Evolutionary conservation across 495 filamentous ascomycete species (phyloP).

Genomic region (Chaetomium fimeti): DNA sequence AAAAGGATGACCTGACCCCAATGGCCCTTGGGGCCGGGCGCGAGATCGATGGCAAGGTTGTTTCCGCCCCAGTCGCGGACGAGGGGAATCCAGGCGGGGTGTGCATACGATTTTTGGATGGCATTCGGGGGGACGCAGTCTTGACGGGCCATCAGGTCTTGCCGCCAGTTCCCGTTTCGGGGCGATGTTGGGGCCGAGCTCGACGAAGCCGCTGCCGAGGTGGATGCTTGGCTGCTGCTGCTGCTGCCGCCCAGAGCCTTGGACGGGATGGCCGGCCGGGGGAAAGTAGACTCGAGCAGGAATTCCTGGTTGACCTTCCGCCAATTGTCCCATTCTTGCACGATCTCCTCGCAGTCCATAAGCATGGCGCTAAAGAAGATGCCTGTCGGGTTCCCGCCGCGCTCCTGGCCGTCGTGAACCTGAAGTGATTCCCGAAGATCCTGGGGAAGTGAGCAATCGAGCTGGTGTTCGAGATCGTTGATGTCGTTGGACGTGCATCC

Average conservation of each 20-base stretch:
- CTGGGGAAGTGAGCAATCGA: conserved; percentile 90
- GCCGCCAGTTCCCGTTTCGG: conserved; percentile 71
- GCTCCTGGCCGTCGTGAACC: conserved; percentile 93
- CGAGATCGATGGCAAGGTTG: conserved; percentile 89
- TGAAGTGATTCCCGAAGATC: conserved; percentile 91
- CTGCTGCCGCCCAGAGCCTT: conserved; percentile 62
- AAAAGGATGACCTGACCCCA: conserved; percentile 98
- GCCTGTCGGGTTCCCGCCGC: conserved; percentile 85
- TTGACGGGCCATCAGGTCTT: conserved; percentile 80
- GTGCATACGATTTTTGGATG: conserved; percentile 90
- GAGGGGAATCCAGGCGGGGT: conserved; percentile 93
- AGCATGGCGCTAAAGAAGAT: conserved; percentile 93
- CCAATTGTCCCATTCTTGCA: conserved; percentile 98
- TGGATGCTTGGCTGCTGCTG: conserved; percentile 50
- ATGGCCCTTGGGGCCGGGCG: conserved; percentile 81
- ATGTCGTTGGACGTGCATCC: conserved; percentile 90
- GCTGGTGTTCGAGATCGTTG: conserved; percentile 92
- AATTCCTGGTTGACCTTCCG: conserved; percentile 87
- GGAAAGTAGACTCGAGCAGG: conserved; percentile 57
- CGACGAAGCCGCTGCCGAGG: conserved; percentile 40
- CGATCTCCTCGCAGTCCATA: conserved; percentile 96
- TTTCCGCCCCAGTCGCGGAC: conserved; percentile 98
- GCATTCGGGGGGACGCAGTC: conserved; percentile 82
- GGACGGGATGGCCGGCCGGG: conserved; percentile 56
- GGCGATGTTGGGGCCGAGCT: conserved; percentile 45